Conservation (phyloP, 495 filamentous ascomycete genomes). For the Chlorociboria aeruginascens region DNA sequence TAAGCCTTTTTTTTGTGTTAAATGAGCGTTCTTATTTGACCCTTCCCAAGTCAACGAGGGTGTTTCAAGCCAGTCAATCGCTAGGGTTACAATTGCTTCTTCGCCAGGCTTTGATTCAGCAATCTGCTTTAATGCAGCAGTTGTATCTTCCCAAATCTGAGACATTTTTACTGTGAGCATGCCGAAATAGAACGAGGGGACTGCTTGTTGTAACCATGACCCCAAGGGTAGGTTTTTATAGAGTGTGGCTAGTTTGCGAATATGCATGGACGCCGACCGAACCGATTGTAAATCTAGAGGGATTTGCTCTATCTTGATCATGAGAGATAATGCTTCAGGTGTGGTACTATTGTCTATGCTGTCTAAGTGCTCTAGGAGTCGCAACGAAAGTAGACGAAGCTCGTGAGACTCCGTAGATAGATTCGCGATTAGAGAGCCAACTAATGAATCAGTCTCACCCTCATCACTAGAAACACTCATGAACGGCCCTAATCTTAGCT, state of each 20-base stretch:
- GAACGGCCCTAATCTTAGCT: constrained; percentile 16
- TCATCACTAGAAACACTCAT: constrained; percentile 6
- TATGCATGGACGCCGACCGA: constrained; percentile 67
- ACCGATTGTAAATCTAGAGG: constrained; percentile 62
- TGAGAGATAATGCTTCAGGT: constrained; percentile 33
- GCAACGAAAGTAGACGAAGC: constrained; percentile 57
- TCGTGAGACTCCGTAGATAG: constrained; percentile 60
- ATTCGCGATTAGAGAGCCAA: constrained; percentile 52
- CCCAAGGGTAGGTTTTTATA: constrained; percentile 40
- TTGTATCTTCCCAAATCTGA: constrained; percentile 75
- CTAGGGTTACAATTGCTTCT: constrained; percentile 56
- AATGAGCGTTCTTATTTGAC: constrained; percentile 6
- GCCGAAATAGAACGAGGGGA: constrained; percentile 80
- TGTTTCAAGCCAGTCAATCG: constrained; percentile 68
- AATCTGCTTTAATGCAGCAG: constrained; percentile 61
- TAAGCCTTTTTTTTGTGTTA: constrained; percentile 18
- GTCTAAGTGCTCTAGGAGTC: constrained; percentile 45
- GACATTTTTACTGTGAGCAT: constrained; percentile 74
- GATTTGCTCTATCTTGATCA: constrained; percentile 66
- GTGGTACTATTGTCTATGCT: constrained; percentile 22
- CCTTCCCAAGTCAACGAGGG: constrained; percentile 36
- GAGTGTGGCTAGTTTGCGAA: constrained; percentile 60
- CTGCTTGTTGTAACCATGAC: constrained; percentile 54
- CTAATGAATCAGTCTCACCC: constrained; percentile 35
- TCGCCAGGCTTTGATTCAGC: constrained; percentile 59